A percentile compares a stretch with the other conserved stretches of the same genome.
Evolutionary conservation across 305 asterid genomes (phyloP).

Genomic region (Fraxinus paxiana): DNA sequence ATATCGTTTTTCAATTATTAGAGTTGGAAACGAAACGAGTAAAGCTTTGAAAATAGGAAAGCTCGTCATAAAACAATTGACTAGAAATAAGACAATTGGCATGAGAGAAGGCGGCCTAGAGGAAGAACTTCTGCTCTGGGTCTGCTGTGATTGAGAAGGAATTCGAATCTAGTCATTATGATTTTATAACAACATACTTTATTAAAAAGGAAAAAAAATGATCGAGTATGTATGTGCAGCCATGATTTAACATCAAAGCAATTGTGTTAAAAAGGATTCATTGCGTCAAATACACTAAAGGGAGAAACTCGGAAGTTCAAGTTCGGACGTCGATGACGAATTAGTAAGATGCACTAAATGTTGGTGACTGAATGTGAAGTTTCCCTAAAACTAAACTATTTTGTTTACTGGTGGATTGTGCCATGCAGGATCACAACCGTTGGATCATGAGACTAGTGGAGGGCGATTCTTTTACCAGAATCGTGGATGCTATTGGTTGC

Average conservation of each 20-base stretch:
- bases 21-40: not conserved
- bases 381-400: not conserved
- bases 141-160: not conserved
- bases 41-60: not conserved
- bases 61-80: not conserved
- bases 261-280: not conserved
- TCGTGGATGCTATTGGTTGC: slow-evolving; percentile 1
- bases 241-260: not conserved
- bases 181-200: not conserved
- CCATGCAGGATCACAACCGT: not conserved
- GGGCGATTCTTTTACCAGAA: not conserved
- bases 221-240: not conserved
- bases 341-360: not conserved
- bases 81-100: not conserved
- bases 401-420: not conserved
- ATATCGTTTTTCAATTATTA: not conserved
- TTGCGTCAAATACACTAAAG: not conserved
- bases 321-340: not conserved
- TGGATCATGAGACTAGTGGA: not conserved
- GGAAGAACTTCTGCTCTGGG: not conserved
- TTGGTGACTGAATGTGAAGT: not conserved
- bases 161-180: not conserved
- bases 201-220: not conserved
- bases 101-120: not conserved
- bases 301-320: not conserved